Evolutionary conservation across 108 stramenopile genomes (phyloP), one percentile per base, ranked within the genome.

Genomic region (Pseudonitzschia multiseries): DNA sequence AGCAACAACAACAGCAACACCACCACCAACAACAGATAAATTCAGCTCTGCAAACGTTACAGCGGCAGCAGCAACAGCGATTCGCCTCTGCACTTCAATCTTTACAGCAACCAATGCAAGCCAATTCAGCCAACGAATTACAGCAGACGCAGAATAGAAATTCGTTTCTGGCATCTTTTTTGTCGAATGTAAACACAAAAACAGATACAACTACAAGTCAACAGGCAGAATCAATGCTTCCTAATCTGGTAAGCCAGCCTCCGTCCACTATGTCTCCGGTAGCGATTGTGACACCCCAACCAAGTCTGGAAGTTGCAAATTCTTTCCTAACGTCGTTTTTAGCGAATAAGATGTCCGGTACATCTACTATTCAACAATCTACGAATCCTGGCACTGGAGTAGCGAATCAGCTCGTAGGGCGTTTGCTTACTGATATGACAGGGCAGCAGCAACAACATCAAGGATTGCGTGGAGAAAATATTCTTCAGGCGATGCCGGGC

Each of bases 61-160:
- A 54, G 14, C 53, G 14, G n/a, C 53, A 54, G 53, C 53, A 36
- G 36, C 36, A 36, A 36, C 36, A 54, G 53, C 53, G 53, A 54
- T 54, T 54, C 0, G 24, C n/a, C 24, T 54, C 53, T 24, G 24
- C 53, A 15, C 22, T 54, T 24, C 53, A 54, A 24, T 24, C 53
- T 54, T 15, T 54, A 24, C 53, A 54, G 24, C 53, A 54, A 54
- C 22, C 24, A 24, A 8, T 24, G n/a, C 53, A 54, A 15, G 8
- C 53, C 0, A 54, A 54, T 24, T 54, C 53, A 54, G 24, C 24
- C 8, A 6, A 6, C 36, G 22, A 54, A 54, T 54, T 24, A 54
- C 53, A 54, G 53, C 57, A 59, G 27, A n/a, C 22, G 27, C 57
- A 59, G 26, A 27, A 59, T 12, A 27, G 9, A 14, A 1, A 59